Base-by-base conservation (phyloP, 2,329 filamentous ascomycete species). In the Fusarium clavum region DNA sequence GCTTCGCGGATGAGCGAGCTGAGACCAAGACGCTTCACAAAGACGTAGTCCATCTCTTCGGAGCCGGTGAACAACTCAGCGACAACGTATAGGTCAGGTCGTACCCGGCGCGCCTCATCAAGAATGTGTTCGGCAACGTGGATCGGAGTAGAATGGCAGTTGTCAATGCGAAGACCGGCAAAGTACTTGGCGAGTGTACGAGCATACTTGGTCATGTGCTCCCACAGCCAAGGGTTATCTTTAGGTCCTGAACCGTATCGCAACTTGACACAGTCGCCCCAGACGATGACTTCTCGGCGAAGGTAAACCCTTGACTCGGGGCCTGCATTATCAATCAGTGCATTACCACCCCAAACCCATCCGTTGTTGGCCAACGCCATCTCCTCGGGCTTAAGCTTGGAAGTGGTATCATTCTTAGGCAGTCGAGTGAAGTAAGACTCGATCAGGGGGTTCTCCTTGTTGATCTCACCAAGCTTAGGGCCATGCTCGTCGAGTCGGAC, bases 271-370 rank as follows among this genome's bases (percentile, higher is more conserved):
- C 97, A 99, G 78, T 99, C 96, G 16, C 95, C 94, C 96, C 96
- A 99, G 30, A 98, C 92, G 72, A 99, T 98, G 65, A 99, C 94
- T 80, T 99, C 94, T 72, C 96, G 89, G 55, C 94, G 89, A n/a
- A 99, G 87, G 77, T 99, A 99, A n/a, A 95, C 94, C 59, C 91
- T 90, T 11, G 95, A 97, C 48, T 92, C 85, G 0, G 94, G 92
- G 0, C 97, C 97, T 30, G 96, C 96, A 76, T 98, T 96, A 82
- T 99, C 96, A 45, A 93, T 87, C 80, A 98, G 87, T 3, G 96
- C 95, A 81, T 98, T 97, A 8, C 95, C 95, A 62, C 93, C 95
- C 96, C 96, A 99, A 11, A 99, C 94, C 96, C 96, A 99, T 45
- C 96, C 96, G 77, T 99, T 99, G 81, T 98, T 98, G 43, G 91